phyloP scores from a whole-genome alignment of 345 rosid genomes.

The Acer negundo region DNA sequence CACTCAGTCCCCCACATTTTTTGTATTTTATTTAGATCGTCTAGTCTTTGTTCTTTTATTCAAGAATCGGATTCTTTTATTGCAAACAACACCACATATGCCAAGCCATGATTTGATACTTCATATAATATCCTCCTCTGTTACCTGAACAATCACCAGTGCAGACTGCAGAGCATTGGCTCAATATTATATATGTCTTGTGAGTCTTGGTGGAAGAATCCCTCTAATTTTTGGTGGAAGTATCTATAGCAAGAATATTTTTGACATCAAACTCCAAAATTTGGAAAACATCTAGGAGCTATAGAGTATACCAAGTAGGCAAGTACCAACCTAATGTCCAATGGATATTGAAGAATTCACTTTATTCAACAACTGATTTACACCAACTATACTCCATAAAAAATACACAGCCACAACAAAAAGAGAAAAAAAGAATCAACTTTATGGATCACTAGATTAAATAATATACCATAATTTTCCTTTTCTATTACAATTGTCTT shows the following conservation, averaged over 20 bases:
- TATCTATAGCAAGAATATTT: too few species aligned
- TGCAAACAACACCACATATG: not conserved
- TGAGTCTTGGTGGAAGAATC: too few species aligned
- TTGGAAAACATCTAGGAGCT: too few species aligned
- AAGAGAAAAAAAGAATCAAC: not conserved
- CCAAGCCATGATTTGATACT: constrained; percentile 8
- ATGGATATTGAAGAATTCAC: not conserved
- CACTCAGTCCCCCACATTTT: too few species aligned
- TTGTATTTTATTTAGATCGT: not conserved
- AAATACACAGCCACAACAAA: not conserved
- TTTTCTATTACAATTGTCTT: not conserved
- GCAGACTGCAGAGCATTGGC: too few species aligned
- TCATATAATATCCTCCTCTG: not conserved
- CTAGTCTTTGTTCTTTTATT: not conserved
- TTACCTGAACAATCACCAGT: too few species aligned
- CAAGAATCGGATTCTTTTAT: not conserved
- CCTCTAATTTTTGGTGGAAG: too few species aligned
- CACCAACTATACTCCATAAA: not conserved
- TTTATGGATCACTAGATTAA: not conserved
- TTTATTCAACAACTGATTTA: constrained; percentile 23
- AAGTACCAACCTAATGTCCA: too few species aligned
- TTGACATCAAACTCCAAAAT: too few species aligned
- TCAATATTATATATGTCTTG: too few species aligned
- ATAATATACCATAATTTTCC: not conserved
- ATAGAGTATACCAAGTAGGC: too few species aligned